A percentile compares a stretch with the other conserved stretches of the same genome.
These are phyloP conservation scores for Benincasa hispida DNA, from an alignment of 306 rosid species.

Conservation along the genomic window DNA sequence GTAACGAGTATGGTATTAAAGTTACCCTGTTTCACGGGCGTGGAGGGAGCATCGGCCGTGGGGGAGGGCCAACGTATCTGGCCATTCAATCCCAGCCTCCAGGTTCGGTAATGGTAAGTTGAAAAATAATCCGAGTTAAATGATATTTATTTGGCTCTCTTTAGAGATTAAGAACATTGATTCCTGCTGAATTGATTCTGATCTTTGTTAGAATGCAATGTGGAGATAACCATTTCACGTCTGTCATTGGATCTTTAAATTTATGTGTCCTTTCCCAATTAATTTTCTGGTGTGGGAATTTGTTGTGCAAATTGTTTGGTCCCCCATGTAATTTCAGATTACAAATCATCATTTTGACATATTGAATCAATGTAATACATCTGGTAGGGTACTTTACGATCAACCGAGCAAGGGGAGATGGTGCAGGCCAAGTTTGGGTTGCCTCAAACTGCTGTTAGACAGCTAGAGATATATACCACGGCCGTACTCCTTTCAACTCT, in stretches of 20 bases:
- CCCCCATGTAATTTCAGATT: not conserved
- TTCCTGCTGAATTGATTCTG: not conserved
- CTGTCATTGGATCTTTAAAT: not conserved
- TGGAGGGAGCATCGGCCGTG: constrained; percentile 95
- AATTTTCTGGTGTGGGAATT: not conserved
- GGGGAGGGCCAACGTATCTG: constrained; percentile 92
- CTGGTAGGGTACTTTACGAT: constrained; percentile 67
- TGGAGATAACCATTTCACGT: not conserved
- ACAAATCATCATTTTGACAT: not conserved
- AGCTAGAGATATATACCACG: constrained; percentile 87
- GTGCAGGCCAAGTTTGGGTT: constrained; percentile 87
- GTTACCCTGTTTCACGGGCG: constrained; percentile 90
- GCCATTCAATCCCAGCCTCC: constrained; percentile 99
- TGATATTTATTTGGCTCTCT: not conserved
- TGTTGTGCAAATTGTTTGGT: not conserved
- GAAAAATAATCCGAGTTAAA: not conserved
- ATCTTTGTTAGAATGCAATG: not conserved
- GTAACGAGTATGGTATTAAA: constrained; percentile 77
- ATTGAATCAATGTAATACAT: not conserved
- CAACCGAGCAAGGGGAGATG: constrained; percentile 99
- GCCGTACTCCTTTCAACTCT: constrained; percentile 93
- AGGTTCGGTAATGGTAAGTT: constrained; percentile 85
- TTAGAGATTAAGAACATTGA: not conserved
- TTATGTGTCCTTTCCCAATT: not conserved
- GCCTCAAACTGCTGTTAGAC: constrained; percentile 85